Evolutionary conservation across 1,284 basidiomycete species (phyloP).

Genomic region (Anthracocystis setariae): DNA sequence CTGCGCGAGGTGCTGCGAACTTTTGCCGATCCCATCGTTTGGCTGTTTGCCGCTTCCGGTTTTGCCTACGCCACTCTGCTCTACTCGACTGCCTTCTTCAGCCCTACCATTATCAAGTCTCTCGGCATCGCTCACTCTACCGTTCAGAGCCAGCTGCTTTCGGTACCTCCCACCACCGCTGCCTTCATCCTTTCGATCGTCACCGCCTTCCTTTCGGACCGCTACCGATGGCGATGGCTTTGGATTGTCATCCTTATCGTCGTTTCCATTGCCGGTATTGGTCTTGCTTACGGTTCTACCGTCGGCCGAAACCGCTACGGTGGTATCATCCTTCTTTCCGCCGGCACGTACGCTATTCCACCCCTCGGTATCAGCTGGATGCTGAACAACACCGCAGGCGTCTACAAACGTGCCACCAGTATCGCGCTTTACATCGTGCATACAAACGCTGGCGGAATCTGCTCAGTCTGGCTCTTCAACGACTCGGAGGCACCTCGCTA

Average conservation of each 20-base stretch:
- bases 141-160: slow-evolving; percentile 53
- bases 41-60: slow-evolving; percentile 45
- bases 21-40: slow-evolving; percentile 48
- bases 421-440: slow-evolving; percentile 57
- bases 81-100: slow-evolving; percentile 60
- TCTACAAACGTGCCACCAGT: slow-evolving; percentile 59
- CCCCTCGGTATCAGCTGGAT: slow-evolving; percentile 51
- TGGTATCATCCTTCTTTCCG: slow-evolving; percentile 53
- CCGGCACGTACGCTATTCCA: slow-evolving; percentile 50
- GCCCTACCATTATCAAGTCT: slow-evolving; percentile 58
- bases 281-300: slow-evolving; percentile 44
- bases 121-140: slow-evolving; percentile 46
- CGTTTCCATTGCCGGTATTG: slow-evolving; percentile 50
- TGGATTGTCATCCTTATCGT: slow-evolving; percentile 39
- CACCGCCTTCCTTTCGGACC: slow-evolving; percentile 56
- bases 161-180: slow-evolving; percentile 56
- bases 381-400: slow-evolving; percentile 49
- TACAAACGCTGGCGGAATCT: slow-evolving; percentile 59
- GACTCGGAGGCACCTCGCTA: slow-evolving; percentile 46
- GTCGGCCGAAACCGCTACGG: slow-evolving; percentile 48
- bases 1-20: slow-evolving; percentile 48
- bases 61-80: slow-evolving; percentile 52
- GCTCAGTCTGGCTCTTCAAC: slow-evolving; percentile 53
- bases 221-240: slow-evolving; percentile 47
- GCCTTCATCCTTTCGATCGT: slow-evolving; percentile 55